A percentile compares a stretch with the other conserved stretches of the same genome.
phyloP scores from a whole-genome alignment of 2,329 filamentous ascomycete genomes.

The Monilinia fructicola region DNA sequence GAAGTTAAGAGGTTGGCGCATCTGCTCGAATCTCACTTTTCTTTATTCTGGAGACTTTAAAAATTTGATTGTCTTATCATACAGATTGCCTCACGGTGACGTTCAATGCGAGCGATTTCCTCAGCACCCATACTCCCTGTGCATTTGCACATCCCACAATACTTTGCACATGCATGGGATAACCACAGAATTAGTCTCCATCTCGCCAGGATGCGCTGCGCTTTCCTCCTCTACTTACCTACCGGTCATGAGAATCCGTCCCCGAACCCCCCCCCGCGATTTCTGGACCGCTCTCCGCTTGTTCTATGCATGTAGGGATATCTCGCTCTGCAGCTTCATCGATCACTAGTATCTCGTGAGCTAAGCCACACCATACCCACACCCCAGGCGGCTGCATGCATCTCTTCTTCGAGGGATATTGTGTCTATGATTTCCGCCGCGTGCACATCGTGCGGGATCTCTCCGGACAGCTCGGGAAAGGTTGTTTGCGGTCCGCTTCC shows the following conservation, averaged over 20 bases:
- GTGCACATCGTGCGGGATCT: constrained; percentile 46
- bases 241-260: background rate
- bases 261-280: background rate
- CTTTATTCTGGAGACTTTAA: background rate
- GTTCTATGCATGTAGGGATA: background rate
- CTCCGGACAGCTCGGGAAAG: constrained; percentile 58
- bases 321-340: background rate
- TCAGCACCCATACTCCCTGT: background rate
- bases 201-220: background rate
- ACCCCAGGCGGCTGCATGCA: constrained; percentile 37
- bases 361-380: background rate
- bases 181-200: background rate
- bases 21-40: background rate
- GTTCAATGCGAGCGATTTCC: background rate
- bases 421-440: constrained; percentile 45
- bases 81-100: background rate
- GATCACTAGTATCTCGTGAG: background rate
- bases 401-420: constrained; percentile 46
- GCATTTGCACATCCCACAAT: background rate
- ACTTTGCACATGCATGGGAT: constrained; percentile 1
- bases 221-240: constrained; percentile 1
- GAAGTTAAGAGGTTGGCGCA: background rate
- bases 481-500: constrained; percentile 56
- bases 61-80: background rate
- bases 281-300: constrained; percentile 3